Evolutionary conservation across 148 eudicot species (phyloP), one percentile per base, ranked within the genome.

Genomic region (Dysphania ambrosioides): DNA sequence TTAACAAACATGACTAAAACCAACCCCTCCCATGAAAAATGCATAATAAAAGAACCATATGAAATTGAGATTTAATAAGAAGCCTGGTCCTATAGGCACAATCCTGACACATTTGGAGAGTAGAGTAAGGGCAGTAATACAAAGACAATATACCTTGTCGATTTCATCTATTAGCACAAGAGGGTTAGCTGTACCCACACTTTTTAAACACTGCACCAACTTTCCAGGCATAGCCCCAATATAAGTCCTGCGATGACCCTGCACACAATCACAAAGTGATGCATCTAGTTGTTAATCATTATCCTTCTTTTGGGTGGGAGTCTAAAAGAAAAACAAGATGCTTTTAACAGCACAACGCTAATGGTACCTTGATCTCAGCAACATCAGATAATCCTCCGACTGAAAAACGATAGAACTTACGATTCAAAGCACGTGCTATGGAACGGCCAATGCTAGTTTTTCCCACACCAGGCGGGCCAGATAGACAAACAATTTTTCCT

Each of bases 171-270:
- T 95, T 74, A 95, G 77, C 67, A 95, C 99, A 79, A 95, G 99
- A 84, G 99, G 99, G 62, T 95, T 95, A 66, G 96, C 92, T 29
- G 99, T 95, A 72, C 93, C 99, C 49, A 95, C 97, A 71, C 78
- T 90, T 83, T 95, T 95, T 80, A 95, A 79, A 74, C 99, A 95
- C 78, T 95, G 99, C 69, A 95, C 99, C 90, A 95, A 79, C 80
- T 95, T 95, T 74, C 99, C 99, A 34, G 99, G 99, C 99, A 95
- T 95, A 74, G 99, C 99, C 79, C 99, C 99, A 83, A 95, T 95
- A 82, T 95, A 95, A 57, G 99, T 95, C 68, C 99, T 88, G 31
- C 99, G 99, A 86, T 95, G 99, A 68, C 99, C 99, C 99, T 94
- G 87, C 49, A 74, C 21, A 67, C 19, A 74, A 62, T 78, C 69